These are phyloP conservation scores for Cucurbita ficifolia DNA, from an alignment of 306 rosid species.

Conservation along the genomic window DNA sequence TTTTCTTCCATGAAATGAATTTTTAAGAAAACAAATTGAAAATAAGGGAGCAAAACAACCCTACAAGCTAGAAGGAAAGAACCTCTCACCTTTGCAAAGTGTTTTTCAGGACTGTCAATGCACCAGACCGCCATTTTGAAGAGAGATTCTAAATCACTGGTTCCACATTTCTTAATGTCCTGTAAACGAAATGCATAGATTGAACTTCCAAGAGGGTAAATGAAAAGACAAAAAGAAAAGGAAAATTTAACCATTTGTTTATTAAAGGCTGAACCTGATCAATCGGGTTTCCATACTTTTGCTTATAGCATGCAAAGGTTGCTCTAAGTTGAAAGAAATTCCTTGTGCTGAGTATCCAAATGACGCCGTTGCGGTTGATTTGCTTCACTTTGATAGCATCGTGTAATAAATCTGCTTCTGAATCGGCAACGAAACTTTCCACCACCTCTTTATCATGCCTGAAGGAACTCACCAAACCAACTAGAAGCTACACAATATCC, in stretches of 20 bases:
- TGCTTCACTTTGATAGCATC: slow-evolving; percentile 46
- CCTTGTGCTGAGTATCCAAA: slow-evolving; percentile 72
- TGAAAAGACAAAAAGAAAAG: not conserved
- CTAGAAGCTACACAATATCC: slow-evolving; percentile 43
- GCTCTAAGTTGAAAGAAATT: slow-evolving; percentile 68
- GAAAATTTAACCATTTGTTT: not conserved
- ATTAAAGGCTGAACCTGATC: slow-evolving; percentile 39
- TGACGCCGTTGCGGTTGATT: slow-evolving; percentile 41
- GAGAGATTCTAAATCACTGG: slow-evolving; percentile 41
- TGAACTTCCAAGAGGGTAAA: not conserved
- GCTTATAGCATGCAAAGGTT: slow-evolving; percentile 55
- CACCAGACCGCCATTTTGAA: slow-evolving; percentile 36
- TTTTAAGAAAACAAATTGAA: not conserved
- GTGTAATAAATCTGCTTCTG: slow-evolving; percentile 51
- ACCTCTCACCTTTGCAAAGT: slow-evolving; percentile 68
- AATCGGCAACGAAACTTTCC: slow-evolving; percentile 30
- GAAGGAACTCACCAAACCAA: slow-evolving; percentile 65
- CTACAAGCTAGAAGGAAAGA: not conserved
- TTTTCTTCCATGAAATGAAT: not conserved
- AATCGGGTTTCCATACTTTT: slow-evolving; percentile 37
- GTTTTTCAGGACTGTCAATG: slow-evolving; percentile 59
- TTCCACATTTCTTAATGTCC: slow-evolving; percentile 46
- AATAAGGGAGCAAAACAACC: not conserved
- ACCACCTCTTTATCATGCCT: slow-evolving; percentile 58
- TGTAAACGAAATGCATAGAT: slow-evolving; percentile 16